Evolutionary conservation across 148 eudicot genomes (phyloP), one percentile per base, ranked within the genome.

Genomic region (Beta vulgaris): DNA sequence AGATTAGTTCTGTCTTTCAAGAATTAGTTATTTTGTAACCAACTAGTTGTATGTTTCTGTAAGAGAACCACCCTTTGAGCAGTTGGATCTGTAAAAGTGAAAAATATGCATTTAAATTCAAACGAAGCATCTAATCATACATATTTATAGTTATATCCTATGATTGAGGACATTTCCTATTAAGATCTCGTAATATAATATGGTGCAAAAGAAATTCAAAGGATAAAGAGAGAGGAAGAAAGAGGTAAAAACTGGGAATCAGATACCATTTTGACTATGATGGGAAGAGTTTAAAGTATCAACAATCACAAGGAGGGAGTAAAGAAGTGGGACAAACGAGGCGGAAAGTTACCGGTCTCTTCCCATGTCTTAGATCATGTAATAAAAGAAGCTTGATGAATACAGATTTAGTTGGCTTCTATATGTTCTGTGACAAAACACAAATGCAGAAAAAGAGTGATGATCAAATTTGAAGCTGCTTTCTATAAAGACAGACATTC

Each of bases 261-360:
- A 72, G 57, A 72, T 78, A 42, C 71, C 39, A 39, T 44, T 72
- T 64, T 72, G 76, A 71, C 76, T 42, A 53, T 36, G 23, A 71
- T 62, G 46, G 55, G 79, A 60, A 23, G 68, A 77, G 29, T 23
- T 34, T 29, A 15, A 37, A 64, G 78, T 34, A 55, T 55, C 66
- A 76, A 76, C 66, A 76, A 76, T 68, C 43, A 28, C 59, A 78
- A 42, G 58, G 43, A 25, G 61, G 18, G n/a, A 62, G 39, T 29
- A 34, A 25, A 53, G 18, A 29, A 62, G 39, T 29, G 68, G 65
- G 32, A 44, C 34, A 54, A 53, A 42, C 42, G n/a, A 43, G 1
- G 34, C 55, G 4, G 65, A 78, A 66, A 73, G 67, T 43, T 66
- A 36, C 49, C 60, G 53, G 42, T 21, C 72, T 71, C 62, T 78